A percentile compares a stretch with the other conserved stretches of the same genome.
Conservation (phyloP, 768 basidiomycete species). For the Cystofilobasidium macerans region DNA sequence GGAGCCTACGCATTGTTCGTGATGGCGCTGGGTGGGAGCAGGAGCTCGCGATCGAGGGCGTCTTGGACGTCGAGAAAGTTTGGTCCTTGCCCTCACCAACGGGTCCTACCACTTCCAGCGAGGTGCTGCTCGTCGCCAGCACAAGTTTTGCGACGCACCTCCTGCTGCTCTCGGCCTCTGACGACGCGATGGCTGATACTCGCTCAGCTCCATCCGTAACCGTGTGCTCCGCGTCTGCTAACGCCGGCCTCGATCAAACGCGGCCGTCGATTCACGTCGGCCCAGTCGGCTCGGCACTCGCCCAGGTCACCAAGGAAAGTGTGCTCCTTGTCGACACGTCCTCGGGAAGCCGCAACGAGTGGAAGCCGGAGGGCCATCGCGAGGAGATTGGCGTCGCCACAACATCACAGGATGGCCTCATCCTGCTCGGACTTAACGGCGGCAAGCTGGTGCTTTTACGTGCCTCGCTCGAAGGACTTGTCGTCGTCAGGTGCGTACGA, state of each 20-base stretch:
- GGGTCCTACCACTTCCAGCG: background rate
- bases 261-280: background rate
- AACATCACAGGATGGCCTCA: background rate
- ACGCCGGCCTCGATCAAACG: background rate
- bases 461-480: background rate
- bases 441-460: background rate
- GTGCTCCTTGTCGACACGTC: background rate
- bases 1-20: slow-evolving; percentile 63
- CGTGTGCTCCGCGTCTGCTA: background rate
- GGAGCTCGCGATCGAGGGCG: slow-evolving; percentile 49
- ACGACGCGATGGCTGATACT: background rate
- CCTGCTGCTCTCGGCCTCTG: background rate
- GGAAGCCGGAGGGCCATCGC: background rate
- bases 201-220: background rate
- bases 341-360: background rate
- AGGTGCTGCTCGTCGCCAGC: background rate
- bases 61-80: slow-evolving; percentile 49
- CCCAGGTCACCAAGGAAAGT: background rate
- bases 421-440: background rate
- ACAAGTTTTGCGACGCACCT: background rate
- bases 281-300: background rate
- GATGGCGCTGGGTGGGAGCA: slow-evolving; percentile 73
- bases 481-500: background rate
- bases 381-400: background rate
- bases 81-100: slow-evolving; percentile 41